Conservation (phyloP, 2,329 filamentous ascomycete genomes). For the Pseudogymnoascus sp. region DNA sequence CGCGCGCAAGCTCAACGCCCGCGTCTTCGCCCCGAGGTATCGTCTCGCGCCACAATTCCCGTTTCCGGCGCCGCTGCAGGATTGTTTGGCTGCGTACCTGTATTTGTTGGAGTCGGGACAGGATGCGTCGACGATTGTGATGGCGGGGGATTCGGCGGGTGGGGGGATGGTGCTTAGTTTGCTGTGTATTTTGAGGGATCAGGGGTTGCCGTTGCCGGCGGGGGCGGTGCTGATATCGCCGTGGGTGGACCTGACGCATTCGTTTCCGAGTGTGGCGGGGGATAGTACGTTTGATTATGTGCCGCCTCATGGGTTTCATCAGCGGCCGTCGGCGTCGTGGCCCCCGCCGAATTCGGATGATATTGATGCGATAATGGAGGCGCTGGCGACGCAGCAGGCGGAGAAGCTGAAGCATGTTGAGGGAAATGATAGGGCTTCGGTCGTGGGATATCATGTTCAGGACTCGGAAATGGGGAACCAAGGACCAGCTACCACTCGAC, state of each 20-base stretch:
- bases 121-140: slow-evolving; percentile 72
- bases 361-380: slow-evolving; percentile 42
- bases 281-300: slow-evolving; percentile 80
- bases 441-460: slow-evolving; percentile 32
- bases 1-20: slow-evolving; percentile 85
- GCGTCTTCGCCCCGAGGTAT: slow-evolving; percentile 82
- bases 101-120: slow-evolving; percentile 66
- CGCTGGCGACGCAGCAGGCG: slow-evolving; percentile 46
- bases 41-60: slow-evolving; percentile 88
- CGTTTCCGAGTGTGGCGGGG: slow-evolving; percentile 79
- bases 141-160: slow-evolving; percentile 90
- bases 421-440: slow-evolving; percentile 31
- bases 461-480: slow-evolving; percentile 24
- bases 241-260: slow-evolving; percentile 94
- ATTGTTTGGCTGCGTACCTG: slow-evolving; percentile 83
- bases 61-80: slow-evolving; percentile 86
- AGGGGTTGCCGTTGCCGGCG: slow-evolving; percentile 75
- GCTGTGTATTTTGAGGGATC: slow-evolving; percentile 75
- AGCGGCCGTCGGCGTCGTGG: slow-evolving; percentile 86
- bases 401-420: slow-evolving; percentile 33
- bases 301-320: slow-evolving; percentile 78
- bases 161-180: slow-evolving; percentile 82
- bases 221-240: slow-evolving; percentile 88
- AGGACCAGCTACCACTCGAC: slow-evolving; percentile 20
- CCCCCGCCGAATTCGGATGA: slow-evolving; percentile 83